Base-by-base conservation (phyloP, 306 rosid genomes). In the Inga laurina region DNA sequence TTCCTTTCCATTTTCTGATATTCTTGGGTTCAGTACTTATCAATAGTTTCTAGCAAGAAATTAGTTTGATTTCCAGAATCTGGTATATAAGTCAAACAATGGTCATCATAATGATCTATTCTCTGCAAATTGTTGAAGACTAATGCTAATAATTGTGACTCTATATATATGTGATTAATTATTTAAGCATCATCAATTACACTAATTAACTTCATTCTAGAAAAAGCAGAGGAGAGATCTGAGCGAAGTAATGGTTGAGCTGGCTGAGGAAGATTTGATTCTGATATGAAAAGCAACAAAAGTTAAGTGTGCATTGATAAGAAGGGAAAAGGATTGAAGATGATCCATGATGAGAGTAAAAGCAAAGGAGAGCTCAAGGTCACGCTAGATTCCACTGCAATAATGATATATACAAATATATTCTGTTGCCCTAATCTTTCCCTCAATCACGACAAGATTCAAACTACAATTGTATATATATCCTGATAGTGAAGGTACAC, bases 381-480 rank as follows among this genome's bases (percentile, higher is more conserved):
- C 68, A 59, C 64, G 12, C 24, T 41, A 41, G 44, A 7, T 41
- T 49, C 54, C 19, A 64, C 71, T 65, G 32, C 44, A 66, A 66
- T 10, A 9, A 8, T 22, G 68, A 61, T 61, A 61, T 18, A 61
- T 61, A 59, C 7, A 44, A 0, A 62, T 62, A 71, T 71, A 43
- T 71, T 71, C 75, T 43, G 35, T n/a, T 41, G 18, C 54, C 35
- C 4, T 12, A 27, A 19, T 69, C 19, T n/a, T 43, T 41, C 21
- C 75, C 54, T 43, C 54, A 41, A 71, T 71, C 75, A 48, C 22
- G 75, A n/a, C 54, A 54, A n/a, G 35, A 71, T 71, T 71, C 75
- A 43, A 68, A 71, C 54, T 0, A 3, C 68, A n/a, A 15, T 32
- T 32, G 34, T 32, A 27, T 3, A 2, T 27, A 5, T 11, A 56